A percentile compares a stretch with the other conserved stretches of the same genome.
phyloP scores from a whole-genome alignment of 2,329 filamentous ascomycete genomes.

The Magnaporthales sp. region DNA sequence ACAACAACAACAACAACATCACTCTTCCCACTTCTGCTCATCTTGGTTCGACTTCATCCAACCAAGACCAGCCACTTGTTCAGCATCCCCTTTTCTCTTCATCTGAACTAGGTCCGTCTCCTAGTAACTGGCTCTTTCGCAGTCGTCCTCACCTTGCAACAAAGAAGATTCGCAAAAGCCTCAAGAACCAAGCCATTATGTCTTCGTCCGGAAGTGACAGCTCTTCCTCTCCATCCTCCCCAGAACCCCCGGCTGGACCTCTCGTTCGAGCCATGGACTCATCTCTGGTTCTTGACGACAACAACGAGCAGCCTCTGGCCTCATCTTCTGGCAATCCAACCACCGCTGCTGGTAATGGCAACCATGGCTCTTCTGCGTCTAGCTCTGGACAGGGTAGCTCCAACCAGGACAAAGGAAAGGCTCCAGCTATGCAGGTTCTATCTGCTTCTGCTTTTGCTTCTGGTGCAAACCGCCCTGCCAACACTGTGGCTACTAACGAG shows the following conservation, averaged over 20 bases:
- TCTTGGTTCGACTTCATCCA: not conserved
- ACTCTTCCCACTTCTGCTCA: no score
- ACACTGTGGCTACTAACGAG: no score
- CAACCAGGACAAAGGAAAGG: not conserved
- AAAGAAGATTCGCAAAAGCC: no score
- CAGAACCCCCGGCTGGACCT: not conserved
- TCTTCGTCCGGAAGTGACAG: not conserved
- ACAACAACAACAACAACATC: no score
- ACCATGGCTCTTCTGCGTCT: not conserved
- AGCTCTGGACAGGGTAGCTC: not conserved
- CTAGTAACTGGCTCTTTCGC: not conserved
- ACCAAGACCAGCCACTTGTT: not conserved
- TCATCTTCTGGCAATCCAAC: not conserved
- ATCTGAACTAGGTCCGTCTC: not conserved
- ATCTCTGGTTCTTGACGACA: not conserved
- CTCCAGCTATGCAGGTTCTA: not conserved
- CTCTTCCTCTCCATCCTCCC: not conserved
- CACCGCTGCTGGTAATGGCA: not conserved
- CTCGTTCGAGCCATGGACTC: not conserved
- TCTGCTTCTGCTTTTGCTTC: no score
- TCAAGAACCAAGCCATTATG: no score
- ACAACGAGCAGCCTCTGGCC: not conserved
- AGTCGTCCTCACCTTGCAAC: not conserved
- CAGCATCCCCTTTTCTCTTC: not conserved
- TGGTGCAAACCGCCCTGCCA: no score